A percentile compares a stretch with the other conserved stretches of the same genome.
Conservation (phyloP, 176 grass and related monocot genomes). For the Calamus simplicifolius region DNA sequence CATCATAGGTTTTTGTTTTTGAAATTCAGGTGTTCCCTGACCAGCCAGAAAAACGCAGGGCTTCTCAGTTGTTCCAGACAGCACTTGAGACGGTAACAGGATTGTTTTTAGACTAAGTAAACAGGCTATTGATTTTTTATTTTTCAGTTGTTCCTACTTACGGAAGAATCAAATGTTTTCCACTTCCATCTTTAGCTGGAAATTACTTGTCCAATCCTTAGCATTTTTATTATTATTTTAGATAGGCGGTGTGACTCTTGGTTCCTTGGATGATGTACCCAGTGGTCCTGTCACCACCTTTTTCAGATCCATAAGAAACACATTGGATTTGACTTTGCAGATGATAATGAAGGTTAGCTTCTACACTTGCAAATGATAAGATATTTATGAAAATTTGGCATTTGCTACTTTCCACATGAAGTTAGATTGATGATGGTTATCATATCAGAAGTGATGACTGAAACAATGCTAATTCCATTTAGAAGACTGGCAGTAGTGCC, state of each 20-base stretch:
- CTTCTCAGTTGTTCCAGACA: conserved; percentile 56
- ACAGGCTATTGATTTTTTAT: no score
- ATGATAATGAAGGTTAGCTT: conserved; percentile 65
- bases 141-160: no score
- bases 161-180: no score
- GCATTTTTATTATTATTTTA: conserved; percentile 28
- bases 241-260: conserved; percentile 69
- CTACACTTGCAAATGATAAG: no score
- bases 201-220: neutral
- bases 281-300: conserved; percentile 57
- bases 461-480: no score
- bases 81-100: conserved; percentile 63
- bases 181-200: no score
- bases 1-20: conserved; percentile 23
- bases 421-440: no score
- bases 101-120: neutral
- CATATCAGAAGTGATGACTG: no score
- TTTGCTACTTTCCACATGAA: no score
- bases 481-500: no score
- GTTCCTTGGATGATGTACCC: conserved; percentile 83
- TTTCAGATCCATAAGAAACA: conserved; percentile 83
- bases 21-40: conserved; percentile 90
- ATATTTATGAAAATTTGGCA: no score
- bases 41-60: conserved; percentile 81
- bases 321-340: conserved; percentile 88